Evolutionary conservation across 768 basidiomycete genomes (phyloP).

Genomic region (Russula lepida): DNA sequence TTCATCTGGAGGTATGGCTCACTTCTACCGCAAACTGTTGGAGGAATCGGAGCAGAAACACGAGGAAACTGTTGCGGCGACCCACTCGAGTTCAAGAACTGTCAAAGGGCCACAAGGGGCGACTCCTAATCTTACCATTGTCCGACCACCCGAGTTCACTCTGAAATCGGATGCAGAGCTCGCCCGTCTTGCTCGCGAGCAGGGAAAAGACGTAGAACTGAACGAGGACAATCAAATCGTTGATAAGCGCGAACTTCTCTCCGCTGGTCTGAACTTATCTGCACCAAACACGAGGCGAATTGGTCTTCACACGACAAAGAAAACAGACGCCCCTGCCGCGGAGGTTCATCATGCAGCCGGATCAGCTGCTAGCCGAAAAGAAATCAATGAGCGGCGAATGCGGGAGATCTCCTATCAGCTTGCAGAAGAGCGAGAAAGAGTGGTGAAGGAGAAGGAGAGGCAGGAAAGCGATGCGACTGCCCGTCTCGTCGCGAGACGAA

Average conservation of each 20-base stretch:
- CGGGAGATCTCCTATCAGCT: slow-evolving; percentile 74
- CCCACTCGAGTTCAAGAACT: slow-evolving; percentile 38
- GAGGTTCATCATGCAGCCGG: slow-evolving; percentile 73
- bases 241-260: slow-evolving; percentile 86
- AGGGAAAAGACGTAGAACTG: slow-evolving; percentile 82
- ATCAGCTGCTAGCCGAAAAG: slow-evolving; percentile 65
- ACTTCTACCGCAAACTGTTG: slow-evolving; percentile 72
- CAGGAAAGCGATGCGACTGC: slow-evolving; percentile 58
- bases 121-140: slow-evolving; percentile 62
- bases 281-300: slow-evolving; percentile 70
- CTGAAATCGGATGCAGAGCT: slow-evolving; percentile 67
- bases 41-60: slow-evolving; percentile 77
- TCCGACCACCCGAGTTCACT: slow-evolving; percentile 56
- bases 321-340: slow-evolving; percentile 28
- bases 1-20: slow-evolving; percentile 63
- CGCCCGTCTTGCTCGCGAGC: slow-evolving; percentile 55
- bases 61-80: slow-evolving; percentile 79
- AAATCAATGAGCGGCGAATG: slow-evolving; percentile 78
- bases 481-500: slow-evolving; percentile 62
- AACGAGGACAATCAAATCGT: slow-evolving; percentile 98
- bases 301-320: slow-evolving; percentile 34
- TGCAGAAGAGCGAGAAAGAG: slow-evolving; percentile 59
- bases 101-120: slow-evolving; percentile 57
- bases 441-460: slow-evolving; percentile 46
- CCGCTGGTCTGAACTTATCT: slow-evolving; percentile 87